Evolutionary conservation across 129 eudicot species (phyloP), one percentile per base, ranked within the genome.

Genomic region (Saposhnikovia divaricata): DNA sequence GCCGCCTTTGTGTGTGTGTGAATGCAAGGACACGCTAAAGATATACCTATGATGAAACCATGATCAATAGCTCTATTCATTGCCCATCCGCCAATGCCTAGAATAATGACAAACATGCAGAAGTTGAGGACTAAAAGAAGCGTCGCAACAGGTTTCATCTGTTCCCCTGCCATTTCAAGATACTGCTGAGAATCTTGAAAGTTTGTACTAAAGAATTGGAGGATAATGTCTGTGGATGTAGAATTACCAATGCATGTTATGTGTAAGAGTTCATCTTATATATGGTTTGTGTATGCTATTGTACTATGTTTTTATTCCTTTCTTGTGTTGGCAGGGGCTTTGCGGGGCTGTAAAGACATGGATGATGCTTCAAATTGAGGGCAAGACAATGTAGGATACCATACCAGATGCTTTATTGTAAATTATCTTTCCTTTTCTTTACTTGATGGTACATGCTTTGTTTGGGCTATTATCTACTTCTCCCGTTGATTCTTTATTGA

Each of bases 71-170:
- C 99, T 74, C 72, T 61, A 21, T 95, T 89, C 83, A 87, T 85
- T 0, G 97, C 94, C 99, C 97, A 95, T 63, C 94, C 94, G 63
- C 96, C 93, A 47, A 92, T 95, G 87, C 96, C 93, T 13, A 95
- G 43, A 81, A 95, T 84, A 16, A 90, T 83, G 12, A 77, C 93
- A 63, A 86, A 92, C 99, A 95, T 90, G 85, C 99, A 90, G 80
- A 95, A 92, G 85, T 92, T 95, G 65, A 95, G 95, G 72, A 83
- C 82, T 84, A 95, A 75, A 74, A 95, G 91, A 68, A 90, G 84
- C 10, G 84, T 53, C 6, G 85, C 94, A 5, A 63, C 85, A 4
- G 89, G 83, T 83, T 84, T 90, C 82, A 87, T 82, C 83, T 85
- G 89, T 76, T 65, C 85, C 68, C 74, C 81, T 14, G 93, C 96